A percentile compares a stretch with the other conserved stretches of the same genome.
Conservation (phyloP, 2,329 filamentous ascomycete species). For the Ceratocystis diversiconidia region DNA sequence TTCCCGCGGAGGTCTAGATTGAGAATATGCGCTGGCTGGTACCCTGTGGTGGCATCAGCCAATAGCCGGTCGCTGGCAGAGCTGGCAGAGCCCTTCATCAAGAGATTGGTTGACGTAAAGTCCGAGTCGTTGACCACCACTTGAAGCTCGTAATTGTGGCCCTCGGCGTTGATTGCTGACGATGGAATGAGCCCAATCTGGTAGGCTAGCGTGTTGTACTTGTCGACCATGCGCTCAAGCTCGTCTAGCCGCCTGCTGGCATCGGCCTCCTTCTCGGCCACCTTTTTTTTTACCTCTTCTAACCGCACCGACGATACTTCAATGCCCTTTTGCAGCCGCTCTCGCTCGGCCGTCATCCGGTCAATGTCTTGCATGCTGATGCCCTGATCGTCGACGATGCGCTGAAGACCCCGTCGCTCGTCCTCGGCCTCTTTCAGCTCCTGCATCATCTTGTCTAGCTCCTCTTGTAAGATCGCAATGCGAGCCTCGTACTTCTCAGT, state of each 20-base stretch:
- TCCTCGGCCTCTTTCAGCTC: constrained; percentile 71
- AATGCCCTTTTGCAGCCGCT: constrained; percentile 79
- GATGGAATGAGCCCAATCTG: constrained; percentile 81
- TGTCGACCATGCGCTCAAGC: constrained; percentile 76
- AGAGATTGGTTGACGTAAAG: constrained; percentile 47
- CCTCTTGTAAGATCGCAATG: constrained; percentile 69
- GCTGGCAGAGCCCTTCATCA: constrained; percentile 33
- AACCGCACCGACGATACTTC: constrained; percentile 61
- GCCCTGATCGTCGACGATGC: constrained; percentile 78
- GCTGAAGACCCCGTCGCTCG: constrained; percentile 66
- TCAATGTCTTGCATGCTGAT: constrained; percentile 98
- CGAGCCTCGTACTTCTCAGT: constrained; percentile 78
- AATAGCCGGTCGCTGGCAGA: constrained; percentile 58
- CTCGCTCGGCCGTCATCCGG: constrained; percentile 91
- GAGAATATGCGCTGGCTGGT: constrained; percentile 76
- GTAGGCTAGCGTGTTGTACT: constrained; percentile 88
- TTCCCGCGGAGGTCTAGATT: constrained; percentile 77
- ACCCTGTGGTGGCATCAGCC: constrained; percentile 68
- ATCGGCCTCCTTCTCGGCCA: constrained; percentile 76
- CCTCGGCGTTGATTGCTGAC: constrained; percentile 73
- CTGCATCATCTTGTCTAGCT: constrained; percentile 61
- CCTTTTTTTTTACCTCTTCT: constrained; percentile 71
- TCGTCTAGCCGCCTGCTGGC: constrained; percentile 77
- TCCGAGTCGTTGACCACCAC: constrained; percentile 71
- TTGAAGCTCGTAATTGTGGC: constrained; percentile 68